Base-by-base conservation (phyloP, 345 rosid species). In the Brassica incana region DNA sequence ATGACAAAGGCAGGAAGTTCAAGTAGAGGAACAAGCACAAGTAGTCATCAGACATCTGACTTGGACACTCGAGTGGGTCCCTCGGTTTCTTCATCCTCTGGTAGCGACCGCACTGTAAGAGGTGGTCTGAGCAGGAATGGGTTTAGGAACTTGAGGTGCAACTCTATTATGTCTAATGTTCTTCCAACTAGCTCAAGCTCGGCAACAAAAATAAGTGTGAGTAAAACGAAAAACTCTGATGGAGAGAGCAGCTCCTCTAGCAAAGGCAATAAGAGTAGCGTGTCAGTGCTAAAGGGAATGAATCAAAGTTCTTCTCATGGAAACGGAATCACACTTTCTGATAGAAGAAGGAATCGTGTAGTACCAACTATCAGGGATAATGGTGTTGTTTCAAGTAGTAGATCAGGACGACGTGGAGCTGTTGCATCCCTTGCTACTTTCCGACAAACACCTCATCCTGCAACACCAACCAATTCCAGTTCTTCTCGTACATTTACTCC, bases 241-340 rank as follows among this genome's bases (percentile, higher is more conserved):
- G 93, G 90, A 77, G 67, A 85, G 77, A 88, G 91, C 77, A 92
- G 97, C 83, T 85, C 91, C 60, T 85, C 89, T 65, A 77, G 67
- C 75, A 81, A 80, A 79, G 94, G 89, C 65, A 87, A 80, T 81
- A 95, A 87, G 84, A 76, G 77, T 59, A 85, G 69, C n/a, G 78
- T 87, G 74, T 63, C 77, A 48, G 76, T 85, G 36, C 43, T 74
- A 2, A 90, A 84, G 70, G 88, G 83, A 38, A 79, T 68, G 52
- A 83, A 67, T 74, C 79, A 82, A 59, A 83, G 71, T 76, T 82
- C 88, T 69, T 74, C 75, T 70, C 76, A 73, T n/a, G 88, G 89
- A 40, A 63, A 81, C 27, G 87, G 92, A 36, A 63, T 80, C 68
- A 83, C 89, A 54, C 83, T 88, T 76, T 86, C 90, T 78, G 95